Base-by-base conservation (phyloP, 441 rosid genomes). In the Biscutella laevigata region DNA sequence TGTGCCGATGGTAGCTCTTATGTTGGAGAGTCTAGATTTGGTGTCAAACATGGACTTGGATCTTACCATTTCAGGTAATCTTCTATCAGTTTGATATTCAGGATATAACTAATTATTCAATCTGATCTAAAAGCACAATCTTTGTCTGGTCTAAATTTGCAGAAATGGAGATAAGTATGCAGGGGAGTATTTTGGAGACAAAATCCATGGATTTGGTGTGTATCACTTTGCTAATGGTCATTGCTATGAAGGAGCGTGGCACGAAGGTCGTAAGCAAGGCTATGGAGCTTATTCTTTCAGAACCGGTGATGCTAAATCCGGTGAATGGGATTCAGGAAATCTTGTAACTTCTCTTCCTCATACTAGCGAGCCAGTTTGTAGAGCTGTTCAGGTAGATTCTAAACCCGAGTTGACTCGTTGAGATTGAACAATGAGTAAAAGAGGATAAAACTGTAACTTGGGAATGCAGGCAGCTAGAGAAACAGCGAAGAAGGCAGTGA, bases 1-100 rank as follows among this genome's bases (percentile, higher is more conserved):
- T 91, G 86, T 24, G 81, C 79, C 40, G 76, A 78, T 48, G 96
- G 85, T 57, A 91, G 98, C 61, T 84, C 88, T 40, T 87, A 73
- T 43, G 64, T 74, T 35, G 98, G 85, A 88, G 95, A 5, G 79
- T 90, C 87, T 73, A 84, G 81, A 68, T 80, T 74, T 17, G 98
- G 20, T 17, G 20, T 17, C 20, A 17, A 17, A 54, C 98, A 91
- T 68, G 91, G 96, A 32, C 77, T 83, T 59, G 96, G 98, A 13
- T 80, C 69, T 63, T 91, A 88, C 78, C 83, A 88, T 77, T 88
- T 88, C 81, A 82, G 95, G 96, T 87, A 66, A n/a, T n/a, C n/a
- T n/a, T n/a, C n/a, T n/a, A n/a, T n/a, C n/a, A n/a, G n/a, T n/a
- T n/a, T n/a, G n/a, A n/a, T n/a, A n/a, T n/a, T n/a, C n/a, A n/a